Percentiles rank a stretch among this genome's conserved stretches.
phyloP scores from a whole-genome alignment of 176 grass and related monocot species.

The Tillandsia leiboldiana region DNA sequence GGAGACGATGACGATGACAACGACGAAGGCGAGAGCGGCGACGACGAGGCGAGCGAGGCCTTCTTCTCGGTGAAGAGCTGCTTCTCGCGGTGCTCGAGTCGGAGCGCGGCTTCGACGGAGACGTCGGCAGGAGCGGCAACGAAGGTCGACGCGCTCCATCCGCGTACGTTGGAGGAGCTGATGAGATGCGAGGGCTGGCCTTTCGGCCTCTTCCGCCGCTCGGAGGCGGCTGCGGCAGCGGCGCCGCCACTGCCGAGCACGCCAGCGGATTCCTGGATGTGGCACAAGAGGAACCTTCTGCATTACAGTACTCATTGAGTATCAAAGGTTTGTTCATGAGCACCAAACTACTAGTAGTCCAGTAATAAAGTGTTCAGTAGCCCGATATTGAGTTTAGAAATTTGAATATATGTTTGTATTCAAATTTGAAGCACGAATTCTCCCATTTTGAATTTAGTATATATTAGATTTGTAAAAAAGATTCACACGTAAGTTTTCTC shows the following conservation, averaged over 20 bases:
- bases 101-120: conserved; percentile 32
- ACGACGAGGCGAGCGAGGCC: conserved; percentile 56
- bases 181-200: conserved; percentile 83
- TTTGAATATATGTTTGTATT: too few species aligned
- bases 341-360: too few species aligned
- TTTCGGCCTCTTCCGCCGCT: conserved; percentile 66
- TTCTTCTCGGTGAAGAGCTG: conserved; percentile 90
- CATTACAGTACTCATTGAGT: not conserved
- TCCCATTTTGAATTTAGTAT: too few species aligned
- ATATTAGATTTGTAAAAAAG: too few species aligned
- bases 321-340: not conserved
- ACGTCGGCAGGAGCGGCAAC: not conserved
- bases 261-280: conserved; percentile 76
- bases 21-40: not conserved
- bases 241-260: conserved; percentile 70
- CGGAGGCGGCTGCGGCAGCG: conserved; percentile 16
- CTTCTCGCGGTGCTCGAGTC: conserved; percentile 66
- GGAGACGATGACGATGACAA: conserved; percentile 7
- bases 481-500: too few species aligned
- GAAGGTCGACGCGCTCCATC: not conserved
- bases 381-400: too few species aligned
- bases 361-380: too few species aligned
- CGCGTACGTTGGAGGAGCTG: conserved; percentile 40
- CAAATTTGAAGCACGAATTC: too few species aligned
- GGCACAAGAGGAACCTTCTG: conserved; percentile 44